Base-by-base conservation (phyloP, 306 rosid genomes). In the Pterocarpus macrocarpus region DNA sequence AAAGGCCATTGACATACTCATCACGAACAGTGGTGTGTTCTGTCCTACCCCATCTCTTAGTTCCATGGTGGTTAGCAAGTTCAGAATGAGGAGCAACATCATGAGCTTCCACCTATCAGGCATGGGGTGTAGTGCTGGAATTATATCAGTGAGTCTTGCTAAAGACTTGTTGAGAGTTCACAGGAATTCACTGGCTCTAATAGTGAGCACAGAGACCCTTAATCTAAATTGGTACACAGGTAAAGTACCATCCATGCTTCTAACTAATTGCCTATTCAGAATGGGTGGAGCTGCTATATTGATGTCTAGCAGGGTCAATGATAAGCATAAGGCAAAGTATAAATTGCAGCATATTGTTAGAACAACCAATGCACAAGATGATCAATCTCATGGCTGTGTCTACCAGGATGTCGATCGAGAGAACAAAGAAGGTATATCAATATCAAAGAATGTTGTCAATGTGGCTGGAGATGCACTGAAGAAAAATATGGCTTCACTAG, bases 91-190 rank as follows among this genome's bases (percentile, higher is more conserved):
- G 28, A 90, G 86, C 70, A 68, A 86, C 74, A 85, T 89, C 64
- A 82, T 80, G 83, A 91, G 87, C 52, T 91, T 87, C 75, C 74
- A 88, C 66, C 82, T 91, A 44, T 86, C 92, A 12, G 95, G 92
- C 10, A 91, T 89, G 92, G 95, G 95, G 43, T 91, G 92, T 35
- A 91, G 95, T 47, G 95, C 95, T 9, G 92, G 92, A 39, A 22
- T 89, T 1, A 80, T 89, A 72, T 63, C 95, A 2, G 78, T 84
- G 44, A 80, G 85, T 69, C 81, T 91, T 1, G 95, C 92, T 6
- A 86, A 84, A 57, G 89, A 90, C 69, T 79, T 91, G 71, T 78
- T 91, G 80, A 90, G 86, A 67, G 92, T 91, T 74, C 88, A 88
- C 33, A 67, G 77, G 38, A 87, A 86, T 53, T 87, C 92, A 9